These are phyloP conservation scores for Penicillium flavigenum DNA, from an alignment of 495 filamentous ascomycete genomes.

Conservation along the genomic window DNA sequence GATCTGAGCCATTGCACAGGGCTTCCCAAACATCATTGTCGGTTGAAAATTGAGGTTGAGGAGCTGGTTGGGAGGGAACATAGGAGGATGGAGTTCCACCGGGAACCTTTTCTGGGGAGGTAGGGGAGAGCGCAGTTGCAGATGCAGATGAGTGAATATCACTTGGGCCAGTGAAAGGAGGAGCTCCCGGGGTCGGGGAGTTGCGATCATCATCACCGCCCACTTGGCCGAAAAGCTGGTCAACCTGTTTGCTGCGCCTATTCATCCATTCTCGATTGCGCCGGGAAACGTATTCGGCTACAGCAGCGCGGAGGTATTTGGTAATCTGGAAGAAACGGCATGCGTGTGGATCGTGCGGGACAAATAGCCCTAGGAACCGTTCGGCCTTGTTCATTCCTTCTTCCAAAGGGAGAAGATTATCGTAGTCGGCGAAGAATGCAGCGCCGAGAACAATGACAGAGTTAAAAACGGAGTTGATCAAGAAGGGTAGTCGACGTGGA, in stretches of 20 bases:
- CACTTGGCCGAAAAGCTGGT: conserved; percentile 43
- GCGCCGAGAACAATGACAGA: conserved; percentile 66
- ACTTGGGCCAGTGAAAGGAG: conserved; percentile 13
- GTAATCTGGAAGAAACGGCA: conserved; percentile 63
- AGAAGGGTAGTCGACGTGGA: conserved; percentile 65
- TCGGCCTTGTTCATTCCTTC: conserved; percentile 59
- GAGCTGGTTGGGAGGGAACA: conserved; percentile 14
- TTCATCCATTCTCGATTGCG: conserved; percentile 41
- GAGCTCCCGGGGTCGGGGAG: conserved; percentile 13
- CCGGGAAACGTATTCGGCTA: conserved; percentile 44
- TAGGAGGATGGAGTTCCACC: conserved; percentile 16
- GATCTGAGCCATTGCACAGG: conserved; percentile 33
- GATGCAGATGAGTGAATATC: conserved; percentile 14
- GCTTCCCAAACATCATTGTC: conserved; percentile 35
- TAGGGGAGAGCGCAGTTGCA: conserved; percentile 19
- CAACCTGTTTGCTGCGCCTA: conserved; percentile 39
- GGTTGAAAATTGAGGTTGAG: conserved; percentile 9
- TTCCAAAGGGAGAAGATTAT: conserved; percentile 54
- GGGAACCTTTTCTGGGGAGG: conserved; percentile 29
- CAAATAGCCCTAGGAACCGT: conserved; percentile 59
- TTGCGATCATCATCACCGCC: conserved; percentile 20
- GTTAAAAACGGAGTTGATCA: conserved; percentile 73
- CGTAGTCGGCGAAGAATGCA: conserved; percentile 67
- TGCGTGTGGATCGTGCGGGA: conserved; percentile 63
- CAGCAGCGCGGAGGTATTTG: conserved; percentile 57